Base-by-base conservation (phyloP, 2,329 filamentous ascomycete species). In the Apiospora hydei region DNA sequence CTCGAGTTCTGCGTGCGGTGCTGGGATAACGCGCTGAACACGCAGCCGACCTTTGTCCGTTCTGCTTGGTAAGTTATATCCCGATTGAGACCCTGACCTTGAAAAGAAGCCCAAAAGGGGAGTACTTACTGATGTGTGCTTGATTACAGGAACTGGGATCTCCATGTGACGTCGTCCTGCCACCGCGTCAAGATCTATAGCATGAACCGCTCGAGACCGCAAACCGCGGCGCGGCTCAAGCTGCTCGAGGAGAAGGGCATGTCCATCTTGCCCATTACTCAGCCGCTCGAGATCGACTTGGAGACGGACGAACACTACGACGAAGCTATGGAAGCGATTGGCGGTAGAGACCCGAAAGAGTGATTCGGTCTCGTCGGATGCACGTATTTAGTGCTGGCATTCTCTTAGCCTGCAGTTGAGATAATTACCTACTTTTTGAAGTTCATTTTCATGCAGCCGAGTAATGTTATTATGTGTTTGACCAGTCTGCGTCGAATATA, bases 11-110 rank as follows among this genome's bases (percentile, higher is more conserved):
- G 88, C 0, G 85, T 85, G 43, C 83, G 90, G 5, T 90, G 87
- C 76, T 91, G 89, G 89, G 89, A 91, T 75, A 91, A 91, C 72
- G 82, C 86, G 0, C 78, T 90, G 46, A 91, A 91, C 73, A 91
- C 89, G 0, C 89, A 91, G 75, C 89, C 89, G 0, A 83, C 85
- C 0, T 84, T 84, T 73, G 85, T 90, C 0, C 81, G 89, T 16
- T 84, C 85, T 6, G 83, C 87, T 0, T 91, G 88, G 88, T 80
- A 73, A 70, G 72, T 71, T 41, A n/a, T 8, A 21, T 21, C 16
- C 44, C 21, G 44, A 47, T 47, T 21, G 16, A 21, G 16, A 7
- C 4, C 8, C 18, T 16, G 4, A 7, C 5, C 16, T 2, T 3
- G 21, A 21, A 21, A 47, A 47, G 26, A 30, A 30, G 3, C 18